Conservation (phyloP, 129 eudicot genomes). For the Saposhnikovia divaricata region DNA sequence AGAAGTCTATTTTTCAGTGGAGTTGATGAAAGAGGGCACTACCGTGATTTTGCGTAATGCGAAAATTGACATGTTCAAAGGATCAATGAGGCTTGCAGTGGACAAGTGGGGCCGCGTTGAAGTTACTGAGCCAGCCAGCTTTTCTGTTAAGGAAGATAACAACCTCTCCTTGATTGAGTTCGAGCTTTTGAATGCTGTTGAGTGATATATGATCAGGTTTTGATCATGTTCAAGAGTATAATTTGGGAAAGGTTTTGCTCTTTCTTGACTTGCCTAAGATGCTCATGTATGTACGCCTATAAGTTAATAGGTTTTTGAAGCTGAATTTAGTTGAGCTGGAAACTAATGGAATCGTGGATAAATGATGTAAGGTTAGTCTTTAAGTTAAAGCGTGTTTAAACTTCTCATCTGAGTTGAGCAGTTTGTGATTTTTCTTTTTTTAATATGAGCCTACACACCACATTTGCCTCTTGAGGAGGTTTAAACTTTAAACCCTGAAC, state of each 20-base stretch:
- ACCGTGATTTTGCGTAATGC: slow-evolving; percentile 51
- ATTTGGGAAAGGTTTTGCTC: neutral
- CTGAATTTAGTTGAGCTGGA: neutral
- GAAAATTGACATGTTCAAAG: slow-evolving; percentile 60
- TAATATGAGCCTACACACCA: neutral
- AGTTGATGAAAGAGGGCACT: slow-evolving; percentile 51
- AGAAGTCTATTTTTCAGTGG: slow-evolving; percentile 30
- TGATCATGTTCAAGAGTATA: neutral
- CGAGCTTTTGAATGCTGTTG: slow-evolving; percentile 42
- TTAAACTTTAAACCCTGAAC: neutral
- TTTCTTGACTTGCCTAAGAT: neutral
- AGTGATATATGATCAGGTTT: slow-evolving; percentile 7
- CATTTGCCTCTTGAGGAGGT: neutral
- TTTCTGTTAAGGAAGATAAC: slow-evolving; percentile 51
- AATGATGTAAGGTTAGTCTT: neutral
- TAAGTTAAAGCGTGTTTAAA: neutral
- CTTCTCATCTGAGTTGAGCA: neutral
- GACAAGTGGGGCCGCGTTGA: slow-evolving; percentile 70
- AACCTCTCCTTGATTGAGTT: slow-evolving; percentile 64
- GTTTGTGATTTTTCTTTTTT: neutral
- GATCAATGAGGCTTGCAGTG: slow-evolving; percentile 76
- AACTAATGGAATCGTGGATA: neutral
- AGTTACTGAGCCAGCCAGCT: slow-evolving; percentile 38
- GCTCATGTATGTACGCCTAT: neutral
- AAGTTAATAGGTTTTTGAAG: neutral